Evolutionary conservation across 805 yeast genomes (phyloP), one percentile per base, ranked within the genome.

Genomic region (Pichia heedii): DNA sequence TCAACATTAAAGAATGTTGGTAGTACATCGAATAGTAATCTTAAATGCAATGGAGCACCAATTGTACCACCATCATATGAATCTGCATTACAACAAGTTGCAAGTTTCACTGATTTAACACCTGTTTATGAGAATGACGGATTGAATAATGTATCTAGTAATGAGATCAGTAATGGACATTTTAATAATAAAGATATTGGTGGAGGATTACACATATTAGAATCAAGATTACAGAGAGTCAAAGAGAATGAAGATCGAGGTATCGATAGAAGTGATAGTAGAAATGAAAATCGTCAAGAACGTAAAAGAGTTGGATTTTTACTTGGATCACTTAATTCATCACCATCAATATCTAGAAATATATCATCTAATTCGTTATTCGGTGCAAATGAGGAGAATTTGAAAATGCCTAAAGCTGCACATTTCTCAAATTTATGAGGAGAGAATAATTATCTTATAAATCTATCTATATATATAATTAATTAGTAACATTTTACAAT

Each of bases 21-120:
- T 24, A 8, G 16, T 27, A n/a, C 18, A 3, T 11, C 5, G 5
- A 26, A 32, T 12, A 36, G 19, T 7, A 32, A 37, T 37, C 41
- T 32, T n/a, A 30, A 33, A n/a, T 19, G 18, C 7, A 39, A 40
- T 35, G 40, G 38, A 16, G 39, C 39, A 20, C 40, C 49, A 50
- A 78, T 83, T 19, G 67, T 77, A 39, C 96, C 90, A 7, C 97
- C 97, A 0, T 79, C 95, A 0, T 90, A 90, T 61, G 73, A 72
- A 8, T 80, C 84, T 27, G 97, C 97, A 0, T 62, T 88, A 60
- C 75, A 74, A 53, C 61, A 75, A 2, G 79, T 71, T 37, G 53
- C 50, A 7, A 65, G 63, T 6, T 72, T 67, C 3, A 73, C 67
- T 19, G 77, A 74, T 41, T 62, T 81, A 22, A 80, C 96, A 2